Evolutionary conservation across 179 eudicot species (phyloP), one percentile per base, ranked within the genome.

Genomic region (Monotropa hypopitys): DNA sequence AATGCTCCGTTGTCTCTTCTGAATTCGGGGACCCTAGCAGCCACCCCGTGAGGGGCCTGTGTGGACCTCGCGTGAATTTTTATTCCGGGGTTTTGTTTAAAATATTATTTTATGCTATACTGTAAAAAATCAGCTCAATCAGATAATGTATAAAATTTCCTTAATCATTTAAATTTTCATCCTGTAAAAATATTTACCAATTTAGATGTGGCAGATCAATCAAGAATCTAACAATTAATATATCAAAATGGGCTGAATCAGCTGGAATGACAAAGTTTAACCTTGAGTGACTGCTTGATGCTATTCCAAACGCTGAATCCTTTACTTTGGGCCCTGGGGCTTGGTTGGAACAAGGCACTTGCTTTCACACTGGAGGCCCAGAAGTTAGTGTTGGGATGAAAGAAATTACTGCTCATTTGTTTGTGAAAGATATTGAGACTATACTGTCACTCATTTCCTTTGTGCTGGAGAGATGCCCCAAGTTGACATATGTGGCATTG

Each of bases 1-100:
- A 90, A 88, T 79, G 90, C 91, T 74, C 88, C 91, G 93, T 72
- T 90, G 62, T 88, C n/a, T n/a, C n/a, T n/a, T n/a, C n/a, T n/a
- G n/a, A n/a, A n/a, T n/a, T n/a, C n/a, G n/a, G n/a, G n/a, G n/a
- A n/a, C n/a, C n/a, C n/a, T n/a, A n/a, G n/a, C n/a, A n/a, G n/a
- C n/a, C n/a, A n/a, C n/a, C n/a, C 93, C 1, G 81, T 87, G 65
- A 87, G 87, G 63, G 83, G 84, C 21, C 73, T 90, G 73, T 70
- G 91, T 86, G 70, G 79, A 90, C 77, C 83, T n/a, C n/a, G n/a
- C n/a, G n/a, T n/a, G n/a, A n/a, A n/a, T n/a, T n/a, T n/a, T n/a
- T n/a, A n/a, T n/a, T n/a, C n/a, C n/a, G n/a, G n/a, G n/a, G n/a
- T n/a, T n/a, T n/a, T n/a, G n/a, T n/a, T n/a, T n/a, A n/a, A n/a